phyloP scores from a whole-genome alignment of 2,329 filamentous ascomycete species.

The Ophiobolus disseminans region DNA sequence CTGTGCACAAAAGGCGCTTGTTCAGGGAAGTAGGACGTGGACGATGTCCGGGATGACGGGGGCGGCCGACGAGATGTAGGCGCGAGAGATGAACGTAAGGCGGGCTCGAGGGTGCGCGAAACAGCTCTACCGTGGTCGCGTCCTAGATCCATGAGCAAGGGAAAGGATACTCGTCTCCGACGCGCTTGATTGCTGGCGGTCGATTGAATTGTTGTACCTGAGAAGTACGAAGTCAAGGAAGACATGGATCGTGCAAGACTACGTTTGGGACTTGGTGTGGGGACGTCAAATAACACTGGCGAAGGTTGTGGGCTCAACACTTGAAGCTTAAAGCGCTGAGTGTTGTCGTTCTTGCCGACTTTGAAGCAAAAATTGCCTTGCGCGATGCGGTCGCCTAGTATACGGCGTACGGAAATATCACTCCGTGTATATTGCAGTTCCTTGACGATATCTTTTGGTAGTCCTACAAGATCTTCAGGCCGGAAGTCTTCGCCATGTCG shows the following conservation, averaged over 20 bases:
- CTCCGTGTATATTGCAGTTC: not conserved
- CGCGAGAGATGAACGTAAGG: not conserved
- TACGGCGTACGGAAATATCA: not conserved
- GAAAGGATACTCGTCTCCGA: not conserved
- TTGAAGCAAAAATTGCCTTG: slow-evolving; percentile 4
- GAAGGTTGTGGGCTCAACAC: not conserved
- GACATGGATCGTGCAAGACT: not conserved
- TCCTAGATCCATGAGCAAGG: not conserved
- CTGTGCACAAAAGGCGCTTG: not conserved
- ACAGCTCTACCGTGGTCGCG: not conserved
- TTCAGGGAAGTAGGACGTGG: not conserved
- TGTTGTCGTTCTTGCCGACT: slow-evolving; percentile 3
- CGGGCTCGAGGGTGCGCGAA: not conserved
- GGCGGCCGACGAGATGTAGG: not conserved
- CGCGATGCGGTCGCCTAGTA: slow-evolving; percentile 3
- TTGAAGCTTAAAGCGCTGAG: slow-evolving; percentile 1
- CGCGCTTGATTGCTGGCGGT: not conserved
- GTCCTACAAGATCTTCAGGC: not conserved
- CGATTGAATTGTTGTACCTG: not conserved
- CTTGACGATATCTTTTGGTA: slow-evolving; percentile 10
- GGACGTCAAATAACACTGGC: not conserved
- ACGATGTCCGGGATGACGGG: not conserved
- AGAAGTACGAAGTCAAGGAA: not conserved
- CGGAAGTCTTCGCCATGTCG: slow-evolving; percentile 2
- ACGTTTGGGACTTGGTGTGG: not conserved